Conservation (phyloP, 768 basidiomycete species). For the Phaeotremella skinneri region DNA sequence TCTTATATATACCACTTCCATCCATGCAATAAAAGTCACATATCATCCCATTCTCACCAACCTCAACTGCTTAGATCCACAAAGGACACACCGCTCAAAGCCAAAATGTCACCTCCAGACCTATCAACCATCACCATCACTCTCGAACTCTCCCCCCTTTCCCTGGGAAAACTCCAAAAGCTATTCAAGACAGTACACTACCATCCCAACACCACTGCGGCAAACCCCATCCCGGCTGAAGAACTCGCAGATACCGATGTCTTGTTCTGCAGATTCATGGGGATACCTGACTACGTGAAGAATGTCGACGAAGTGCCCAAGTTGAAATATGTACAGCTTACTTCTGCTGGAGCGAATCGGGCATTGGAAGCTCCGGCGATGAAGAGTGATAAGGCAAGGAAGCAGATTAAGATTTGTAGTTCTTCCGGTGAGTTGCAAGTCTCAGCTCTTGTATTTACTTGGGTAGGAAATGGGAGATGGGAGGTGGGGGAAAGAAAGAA, state of each 20-base stretch:
- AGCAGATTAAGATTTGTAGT: slow-evolving; percentile 31
- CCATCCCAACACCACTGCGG: slow-evolving; percentile 14
- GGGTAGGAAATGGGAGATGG: background rate
- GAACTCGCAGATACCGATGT: slow-evolving; percentile 32
- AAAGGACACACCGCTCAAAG: background rate
- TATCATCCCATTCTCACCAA: background rate
- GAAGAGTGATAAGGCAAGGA: slow-evolving; percentile 18
- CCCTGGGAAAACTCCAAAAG: slow-evolving; percentile 19
- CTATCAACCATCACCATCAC: slow-evolving; percentile 16
- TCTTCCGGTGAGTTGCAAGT: slow-evolving; percentile 28
- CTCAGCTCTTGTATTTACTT: background rate
- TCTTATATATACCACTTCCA: no score
- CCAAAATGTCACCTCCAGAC: slow-evolving; percentile 5
- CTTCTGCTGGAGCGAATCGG: slow-evolving; percentile 34
- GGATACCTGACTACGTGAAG: slow-evolving; percentile 27
- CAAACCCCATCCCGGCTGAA: slow-evolving; percentile 8
- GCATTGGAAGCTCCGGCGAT: slow-evolving; percentile 25
- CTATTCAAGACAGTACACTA: slow-evolving; percentile 40
- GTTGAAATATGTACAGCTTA: slow-evolving; percentile 37
- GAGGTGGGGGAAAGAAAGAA: background rate
- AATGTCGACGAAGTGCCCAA: slow-evolving; percentile 25
- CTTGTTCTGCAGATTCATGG: slow-evolving; percentile 26
- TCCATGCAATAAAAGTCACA: no score
- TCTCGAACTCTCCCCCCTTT: slow-evolving; percentile 12
- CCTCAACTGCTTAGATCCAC: background rate